Percentiles rank a stretch among this genome's conserved stretches.
Evolutionary conservation across 306 rosid species (phyloP).

Genomic region (Rosa chinensis): DNA sequence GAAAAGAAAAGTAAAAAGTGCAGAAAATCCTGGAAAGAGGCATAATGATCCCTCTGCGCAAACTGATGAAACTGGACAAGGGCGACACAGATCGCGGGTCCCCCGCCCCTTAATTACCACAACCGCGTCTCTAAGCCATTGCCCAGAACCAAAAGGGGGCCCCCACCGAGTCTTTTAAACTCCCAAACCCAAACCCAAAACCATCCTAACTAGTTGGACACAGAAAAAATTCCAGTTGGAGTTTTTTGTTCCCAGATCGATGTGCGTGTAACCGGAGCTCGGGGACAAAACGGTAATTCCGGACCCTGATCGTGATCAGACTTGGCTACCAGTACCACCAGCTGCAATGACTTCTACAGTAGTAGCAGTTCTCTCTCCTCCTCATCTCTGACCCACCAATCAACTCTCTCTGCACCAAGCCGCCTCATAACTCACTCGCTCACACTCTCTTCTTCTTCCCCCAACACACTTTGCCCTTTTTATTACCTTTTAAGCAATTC

Average conservation of each 20-base stretch:
- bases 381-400: conserved; percentile 6
- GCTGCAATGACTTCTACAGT: background rate
- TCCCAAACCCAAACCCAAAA: background rate
- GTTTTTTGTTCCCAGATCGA: too few relatives aligned
- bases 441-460: background rate
- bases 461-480: background rate
- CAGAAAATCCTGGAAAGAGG: background rate
- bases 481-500: background rate
- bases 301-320: background rate
- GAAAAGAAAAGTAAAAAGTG: background rate
- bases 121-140: conserved; percentile 14
- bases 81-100: conserved; percentile 61
- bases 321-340: background rate
- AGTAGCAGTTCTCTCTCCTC: background rate
- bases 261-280: background rate
- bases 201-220: background rate
- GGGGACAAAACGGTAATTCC: conserved; percentile 6
- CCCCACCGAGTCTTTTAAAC: too few relatives aligned
- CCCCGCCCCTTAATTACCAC: conserved; percentile 40
- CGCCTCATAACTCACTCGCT: background rate
- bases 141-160: background rate
- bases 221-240: background rate
- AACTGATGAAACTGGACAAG: conserved; percentile 50
- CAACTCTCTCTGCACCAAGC: conserved; percentile 8
- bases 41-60: conserved; percentile 44